Evolutionary conservation across 495 filamentous ascomycete species (phyloP).

Genomic region (Neurospora hispaniola): DNA sequence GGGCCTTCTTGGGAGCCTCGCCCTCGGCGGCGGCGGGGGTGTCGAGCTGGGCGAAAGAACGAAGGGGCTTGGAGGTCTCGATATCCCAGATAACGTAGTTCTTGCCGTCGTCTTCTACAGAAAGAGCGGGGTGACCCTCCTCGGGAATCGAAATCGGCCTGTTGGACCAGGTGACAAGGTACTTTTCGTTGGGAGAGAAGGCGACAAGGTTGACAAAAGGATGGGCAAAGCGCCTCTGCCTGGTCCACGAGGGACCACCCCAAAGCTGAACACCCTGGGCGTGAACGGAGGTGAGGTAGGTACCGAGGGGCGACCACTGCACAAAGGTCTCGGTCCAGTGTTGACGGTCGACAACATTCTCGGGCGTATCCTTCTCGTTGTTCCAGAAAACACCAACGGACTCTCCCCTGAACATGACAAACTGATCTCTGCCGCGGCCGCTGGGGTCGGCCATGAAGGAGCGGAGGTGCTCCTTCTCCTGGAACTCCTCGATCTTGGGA

Average conservation of each 20-base stretch:
- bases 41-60: constrained; percentile 86
- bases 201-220: constrained; percentile 91
- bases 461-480: constrained; percentile 86
- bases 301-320: constrained; percentile 93
- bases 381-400: constrained; percentile 96
- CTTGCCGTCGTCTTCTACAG: constrained; percentile 91
- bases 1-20: constrained; percentile 49
- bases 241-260: constrained; percentile 81
- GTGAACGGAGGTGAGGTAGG: constrained; percentile 89
- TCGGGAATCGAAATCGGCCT: constrained; percentile 85
- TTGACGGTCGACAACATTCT: constrained; percentile 76
- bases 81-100: constrained; percentile 99
- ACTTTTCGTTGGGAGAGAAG: constrained; percentile 88
- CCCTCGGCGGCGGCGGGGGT: constrained; percentile 49
- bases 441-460: constrained; percentile 82
- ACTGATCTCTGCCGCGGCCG: constrained; percentile 84
- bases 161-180: constrained; percentile 93
- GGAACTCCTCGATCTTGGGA: constrained; percentile 67
- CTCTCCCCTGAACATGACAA: constrained; percentile 82
- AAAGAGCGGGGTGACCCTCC: constrained; percentile 63
- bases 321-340: constrained; percentile 97
- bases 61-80: constrained; percentile 75
- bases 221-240: constrained; percentile 87
- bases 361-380: constrained; percentile 82
- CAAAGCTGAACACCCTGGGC: constrained; percentile 92